These are phyloP conservation scores for Chenopodium suecicum DNA, from an alignment of 148 eudicot genomes.

Conservation along the genomic window DNA sequence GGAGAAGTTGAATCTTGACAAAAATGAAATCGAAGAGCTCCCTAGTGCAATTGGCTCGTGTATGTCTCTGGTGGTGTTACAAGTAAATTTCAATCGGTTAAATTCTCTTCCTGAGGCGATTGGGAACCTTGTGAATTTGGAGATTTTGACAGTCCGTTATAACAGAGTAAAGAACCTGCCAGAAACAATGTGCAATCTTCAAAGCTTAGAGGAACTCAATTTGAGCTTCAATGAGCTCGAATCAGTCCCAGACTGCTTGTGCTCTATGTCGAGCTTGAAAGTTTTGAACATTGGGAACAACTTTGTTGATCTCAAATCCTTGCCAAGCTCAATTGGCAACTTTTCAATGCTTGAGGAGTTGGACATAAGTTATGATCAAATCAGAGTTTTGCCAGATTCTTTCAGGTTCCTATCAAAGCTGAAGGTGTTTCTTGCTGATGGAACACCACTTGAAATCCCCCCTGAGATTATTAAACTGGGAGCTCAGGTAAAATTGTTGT, in stretches of 20 bases:
- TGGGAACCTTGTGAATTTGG: constrained; percentile 50
- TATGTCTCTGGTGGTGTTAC: constrained; percentile 50
- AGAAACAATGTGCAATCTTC: constrained; percentile 53
- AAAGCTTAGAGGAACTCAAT: constrained; percentile 48
- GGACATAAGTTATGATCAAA: constrained; percentile 69
- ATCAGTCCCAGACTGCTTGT: constrained; percentile 60
- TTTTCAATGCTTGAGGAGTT: constrained; percentile 64
- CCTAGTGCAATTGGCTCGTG: constrained; percentile 66
- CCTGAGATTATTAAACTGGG: constrained; percentile 47
- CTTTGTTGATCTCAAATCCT: constrained; percentile 62
- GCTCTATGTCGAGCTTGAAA: constrained; percentile 43
- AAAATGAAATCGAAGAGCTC: constrained; percentile 66
- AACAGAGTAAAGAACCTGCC: constrained; percentile 58
- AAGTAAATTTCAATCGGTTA: constrained; percentile 62
- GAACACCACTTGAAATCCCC: constrained; percentile 69
- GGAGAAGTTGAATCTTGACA: constrained; percentile 43
- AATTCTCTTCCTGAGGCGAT: constrained; percentile 66
- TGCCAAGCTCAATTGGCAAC: constrained; percentile 67
- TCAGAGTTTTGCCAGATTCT: constrained; percentile 61
- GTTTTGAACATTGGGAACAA: constrained; percentile 66
- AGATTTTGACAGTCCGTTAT: constrained; percentile 54
- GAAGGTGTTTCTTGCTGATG: constrained; percentile 54
- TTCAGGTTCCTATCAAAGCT: constrained; percentile 50
- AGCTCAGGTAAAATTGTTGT: constrained; percentile 50
- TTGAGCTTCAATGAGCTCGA: constrained; percentile 72